Percentiles rank a stretch among this genome's conserved stretches.
Conservation (phyloP, 75 land plant species). For the Pinus taeda region DNA sequence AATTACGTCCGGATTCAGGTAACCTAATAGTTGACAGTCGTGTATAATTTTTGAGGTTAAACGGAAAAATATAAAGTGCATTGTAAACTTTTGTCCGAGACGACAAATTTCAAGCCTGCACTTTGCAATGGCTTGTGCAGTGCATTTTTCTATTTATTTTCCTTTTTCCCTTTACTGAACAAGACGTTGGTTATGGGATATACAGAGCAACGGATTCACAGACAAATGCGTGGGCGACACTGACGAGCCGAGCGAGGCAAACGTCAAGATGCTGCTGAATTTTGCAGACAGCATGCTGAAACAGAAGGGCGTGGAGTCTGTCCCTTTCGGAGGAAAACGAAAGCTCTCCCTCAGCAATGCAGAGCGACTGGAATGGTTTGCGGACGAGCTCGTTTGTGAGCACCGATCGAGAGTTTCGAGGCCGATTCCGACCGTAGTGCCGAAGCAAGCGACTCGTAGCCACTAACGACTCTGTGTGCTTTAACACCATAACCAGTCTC, state of each 20-base stretch:
- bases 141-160: not conserved
- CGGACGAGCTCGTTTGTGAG: conserved; percentile 36
- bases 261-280: conserved; percentile 18
- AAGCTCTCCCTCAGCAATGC: conserved; percentile 21
- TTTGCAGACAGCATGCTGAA: conserved; percentile 27
- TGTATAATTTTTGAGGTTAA: not conserved
- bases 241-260: conserved; percentile 23
- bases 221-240: conserved; percentile 8
- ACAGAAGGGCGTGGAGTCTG: conserved; percentile 31
- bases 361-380: conserved; percentile 44
- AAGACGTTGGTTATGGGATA: not conserved
- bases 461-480: no score
- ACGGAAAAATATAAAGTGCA: not conserved
- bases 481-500: no score
- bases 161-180: not conserved
- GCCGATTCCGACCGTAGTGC: conserved; percentile 15
- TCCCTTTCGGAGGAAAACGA: conserved; percentile 34
- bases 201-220: conserved; percentile 12
- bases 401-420: conserved; percentile 20
- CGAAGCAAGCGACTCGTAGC: not conserved
- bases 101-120: not conserved
- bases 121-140: not conserved
- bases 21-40: not conserved
- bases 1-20: conserved; percentile 11
- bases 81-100: not conserved